Evolutionary conservation across 768 basidiomycete species (phyloP).

Genomic region (Leccinellum luteum): DNA sequence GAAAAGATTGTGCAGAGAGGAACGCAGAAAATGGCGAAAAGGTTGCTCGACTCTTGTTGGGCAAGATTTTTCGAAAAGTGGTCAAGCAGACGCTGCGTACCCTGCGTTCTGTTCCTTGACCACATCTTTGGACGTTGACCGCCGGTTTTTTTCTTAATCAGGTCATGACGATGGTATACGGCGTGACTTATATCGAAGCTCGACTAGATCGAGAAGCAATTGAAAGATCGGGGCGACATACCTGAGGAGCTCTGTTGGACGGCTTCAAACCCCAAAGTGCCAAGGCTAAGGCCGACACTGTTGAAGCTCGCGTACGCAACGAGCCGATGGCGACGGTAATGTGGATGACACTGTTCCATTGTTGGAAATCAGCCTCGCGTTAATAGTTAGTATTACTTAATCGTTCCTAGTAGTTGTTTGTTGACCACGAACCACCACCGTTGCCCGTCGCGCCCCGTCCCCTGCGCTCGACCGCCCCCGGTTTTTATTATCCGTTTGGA

Average conservation of each 20-base stretch:
- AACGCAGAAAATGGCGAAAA: conserved; percentile 49
- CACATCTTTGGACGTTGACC: not conserved
- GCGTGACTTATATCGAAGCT: conserved; percentile 94
- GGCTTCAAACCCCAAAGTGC: conserved; percentile 31
- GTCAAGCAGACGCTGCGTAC: conserved; percentile 92
- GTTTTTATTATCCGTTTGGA: no score
- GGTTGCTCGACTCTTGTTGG: conserved; percentile 60
- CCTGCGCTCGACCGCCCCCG: no score
- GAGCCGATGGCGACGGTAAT: conserved; percentile 95
- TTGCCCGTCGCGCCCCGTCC: no score
- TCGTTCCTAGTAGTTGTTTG: no score
- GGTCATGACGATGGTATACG: conserved; percentile 99
- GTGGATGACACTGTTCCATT: conserved; percentile 98
- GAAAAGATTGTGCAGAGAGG: conserved; percentile 60
- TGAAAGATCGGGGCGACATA: conserved; percentile 73
- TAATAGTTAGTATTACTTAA: no score
- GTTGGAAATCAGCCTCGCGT: no score
- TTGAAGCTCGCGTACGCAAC: conserved; percentile 52
- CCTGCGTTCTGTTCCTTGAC: not conserved
- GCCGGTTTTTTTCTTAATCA: conserved; percentile 21
- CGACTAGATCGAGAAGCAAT: conserved; percentile 91
- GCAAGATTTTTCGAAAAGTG: conserved; percentile 86
- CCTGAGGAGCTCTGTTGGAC: conserved; percentile 70
- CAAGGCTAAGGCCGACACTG: conserved; percentile 15
- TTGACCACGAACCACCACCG: no score